Evolutionary conservation across 164 flowering plant species (phyloP), one percentile per base, ranked within the genome.

Genomic region (Nymphaea colorata): DNA sequence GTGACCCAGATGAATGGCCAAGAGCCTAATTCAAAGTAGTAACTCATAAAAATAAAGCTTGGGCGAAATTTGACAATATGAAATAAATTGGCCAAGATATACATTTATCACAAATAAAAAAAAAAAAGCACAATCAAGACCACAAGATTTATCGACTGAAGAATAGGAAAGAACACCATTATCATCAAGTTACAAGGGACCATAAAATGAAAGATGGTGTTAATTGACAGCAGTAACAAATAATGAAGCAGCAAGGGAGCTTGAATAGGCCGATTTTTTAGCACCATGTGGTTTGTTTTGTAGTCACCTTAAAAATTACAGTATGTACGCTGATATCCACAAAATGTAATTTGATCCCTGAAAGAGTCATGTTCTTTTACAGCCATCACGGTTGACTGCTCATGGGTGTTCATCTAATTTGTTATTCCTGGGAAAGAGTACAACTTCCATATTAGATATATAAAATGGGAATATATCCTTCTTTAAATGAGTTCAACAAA

Each of bases 221-320:
- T 68, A 65, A 70, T 59, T 66, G 36, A 68, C 69, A 42, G 68
- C 57, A 75, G 76, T 73, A 78, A 67, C 76, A 78, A 79, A 77
- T 69, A 76, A 78, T 77, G 70, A 63, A 72, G 70, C 72, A 74
- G 69, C 72, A 78, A 72, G 79, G 77, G 76, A 72, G 74, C 80
- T 74, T 74, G 62, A 69, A 71, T 72, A 73, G 64, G 47, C 75
- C 36, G 36, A 25, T 25, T 25, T 25, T 74, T 68, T 71, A 67
- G 76, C 78, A 75, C 73, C 76, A 12, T 71, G 79, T 76, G 73
- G 36, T 25, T 25, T 25, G 36, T 25, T 25, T 25, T 69, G 75
- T 65, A 76, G 79, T 80, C 85, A 78, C 81, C 82, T 80, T 71
- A 68, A 73, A 69, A 70, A 69, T 78, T 67, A 73, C 69, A 73